Evolutionary conservation across 2,329 filamentous ascomycete genomes (phyloP).

Genomic region (Pseudogymnoascus sp.): DNA sequence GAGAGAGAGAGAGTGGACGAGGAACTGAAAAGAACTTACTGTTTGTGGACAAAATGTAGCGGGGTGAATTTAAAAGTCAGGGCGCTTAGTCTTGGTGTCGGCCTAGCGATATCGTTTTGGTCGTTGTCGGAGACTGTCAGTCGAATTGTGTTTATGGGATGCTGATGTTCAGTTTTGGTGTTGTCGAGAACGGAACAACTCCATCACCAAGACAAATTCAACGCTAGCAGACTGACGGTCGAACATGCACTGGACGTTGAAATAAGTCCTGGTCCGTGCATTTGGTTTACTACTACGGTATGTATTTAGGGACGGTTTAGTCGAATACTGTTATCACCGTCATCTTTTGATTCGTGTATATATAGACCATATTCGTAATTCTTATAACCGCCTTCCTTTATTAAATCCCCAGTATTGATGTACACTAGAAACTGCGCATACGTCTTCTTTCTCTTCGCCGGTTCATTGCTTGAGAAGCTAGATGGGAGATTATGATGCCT

Average conservation of each 20-base stretch:
- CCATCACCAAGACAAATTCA: neutral
- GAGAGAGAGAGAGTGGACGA: neutral
- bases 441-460: neutral
- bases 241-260: neutral
- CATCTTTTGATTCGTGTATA: neutral
- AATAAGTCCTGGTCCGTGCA: neutral
- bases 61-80: neutral
- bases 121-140: neutral
- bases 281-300: neutral
- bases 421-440: neutral
- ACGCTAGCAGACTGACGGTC: neutral
- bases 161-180: neutral
- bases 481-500: neutral
- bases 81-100: neutral
- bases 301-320: neutral
- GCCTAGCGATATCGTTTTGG: neutral
- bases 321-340: neutral
- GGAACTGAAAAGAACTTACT: neutral
- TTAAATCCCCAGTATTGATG: neutral
- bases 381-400: neutral
- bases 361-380: neutral
- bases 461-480: neutral
- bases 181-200: slow-evolving; percentile 3
- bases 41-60: neutral
- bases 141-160: neutral